Evolutionary conservation across 139 green algal species (phyloP).

Genomic region (Tetraselmis striata): DNA sequence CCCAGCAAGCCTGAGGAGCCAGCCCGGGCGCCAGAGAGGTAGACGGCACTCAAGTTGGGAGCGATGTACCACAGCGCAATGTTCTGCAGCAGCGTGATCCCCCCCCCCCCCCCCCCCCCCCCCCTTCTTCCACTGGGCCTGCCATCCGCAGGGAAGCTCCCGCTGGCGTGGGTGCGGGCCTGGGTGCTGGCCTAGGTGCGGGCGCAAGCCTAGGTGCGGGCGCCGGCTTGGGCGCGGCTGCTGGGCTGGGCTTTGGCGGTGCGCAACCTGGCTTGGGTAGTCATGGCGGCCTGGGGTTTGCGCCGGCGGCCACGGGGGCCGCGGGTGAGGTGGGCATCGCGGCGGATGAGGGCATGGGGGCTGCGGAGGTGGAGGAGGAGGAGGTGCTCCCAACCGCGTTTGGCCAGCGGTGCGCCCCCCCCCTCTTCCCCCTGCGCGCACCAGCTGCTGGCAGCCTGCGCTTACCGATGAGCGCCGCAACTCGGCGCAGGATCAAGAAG

Average conservation of each 20-base stretch:
- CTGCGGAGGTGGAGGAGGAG: conserved; percentile 22
- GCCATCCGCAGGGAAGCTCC: too few species aligned
- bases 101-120: too few species aligned
- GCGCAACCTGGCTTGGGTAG: background rate
- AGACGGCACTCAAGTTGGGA: too few species aligned
- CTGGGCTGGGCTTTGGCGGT: background rate
- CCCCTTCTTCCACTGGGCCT: background rate
- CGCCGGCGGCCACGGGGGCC: background rate
- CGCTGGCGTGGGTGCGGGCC: too few species aligned
- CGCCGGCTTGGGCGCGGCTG: conserved; percentile 3
- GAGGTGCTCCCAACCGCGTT: conserved; percentile 71
- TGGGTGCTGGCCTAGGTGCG: background rate
- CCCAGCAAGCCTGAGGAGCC: background rate
- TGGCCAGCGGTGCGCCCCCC: conserved; percentile 41
- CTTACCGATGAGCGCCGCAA: too few species aligned
- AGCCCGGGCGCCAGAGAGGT: background rate
- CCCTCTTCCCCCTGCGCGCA: background rate
- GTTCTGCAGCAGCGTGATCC: too few species aligned
- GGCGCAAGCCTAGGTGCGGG: background rate
- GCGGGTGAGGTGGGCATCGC: conserved; percentile 12
- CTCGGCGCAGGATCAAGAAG: conserved; percentile 40
- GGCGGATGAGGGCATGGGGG: background rate
- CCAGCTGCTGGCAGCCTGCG: too few species aligned
- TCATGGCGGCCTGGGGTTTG: conserved; percentile 20
- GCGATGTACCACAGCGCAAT: too few species aligned